Percentiles rank a stretch among this genome's conserved stretches.
These are phyloP conservation scores for Berberis vulgaris DNA, from an alignment of 164 flowering plant species.

Conservation along the genomic window DNA sequence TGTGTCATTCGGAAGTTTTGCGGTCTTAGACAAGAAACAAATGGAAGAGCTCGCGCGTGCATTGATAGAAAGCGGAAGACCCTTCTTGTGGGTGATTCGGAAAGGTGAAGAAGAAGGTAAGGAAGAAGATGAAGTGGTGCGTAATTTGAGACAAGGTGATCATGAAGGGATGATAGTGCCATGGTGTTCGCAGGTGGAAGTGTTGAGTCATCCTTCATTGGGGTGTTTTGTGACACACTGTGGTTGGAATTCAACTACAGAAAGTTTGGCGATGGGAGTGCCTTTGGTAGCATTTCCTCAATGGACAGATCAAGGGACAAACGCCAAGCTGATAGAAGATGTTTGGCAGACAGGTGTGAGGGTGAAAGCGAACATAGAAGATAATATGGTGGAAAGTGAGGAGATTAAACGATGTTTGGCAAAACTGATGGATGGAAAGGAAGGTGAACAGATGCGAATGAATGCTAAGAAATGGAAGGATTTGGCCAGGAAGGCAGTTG, in stretches of 20 bases:
- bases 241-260: conserved; percentile 19
- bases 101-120: conserved; percentile 5
- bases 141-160: conserved; percentile 4
- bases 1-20: conserved; percentile 22
- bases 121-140: conserved; percentile 6
- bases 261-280: conserved; percentile 33
- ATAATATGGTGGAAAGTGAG: conserved; percentile 18
- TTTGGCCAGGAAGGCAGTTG: conserved; percentile 5
- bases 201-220: conserved; percentile 22
- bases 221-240: conserved; percentile 53
- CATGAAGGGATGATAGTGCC: conserved; percentile 26
- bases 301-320: conserved; percentile 28
- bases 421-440: conserved; percentile 30
- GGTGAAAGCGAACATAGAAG: conserved; percentile 11
- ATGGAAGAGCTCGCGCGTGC: conserved; percentile 22
- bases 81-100: conserved; percentile 24
- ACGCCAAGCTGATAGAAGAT: conserved; percentile 26
- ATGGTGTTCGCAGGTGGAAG: conserved; percentile 38
- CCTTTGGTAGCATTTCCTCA: conserved; percentile 46
- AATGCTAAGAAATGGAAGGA: conserved; percentile 21
- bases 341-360: conserved; percentile 39
- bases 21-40: conserved; percentile 6
- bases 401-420: conserved; percentile 3
- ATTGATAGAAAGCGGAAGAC: conserved; percentile 5
- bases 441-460: conserved; percentile 16